phyloP scores from a whole-genome alignment of 1,284 basidiomycete genomes.

The Bjerkandera adusta region DNA sequence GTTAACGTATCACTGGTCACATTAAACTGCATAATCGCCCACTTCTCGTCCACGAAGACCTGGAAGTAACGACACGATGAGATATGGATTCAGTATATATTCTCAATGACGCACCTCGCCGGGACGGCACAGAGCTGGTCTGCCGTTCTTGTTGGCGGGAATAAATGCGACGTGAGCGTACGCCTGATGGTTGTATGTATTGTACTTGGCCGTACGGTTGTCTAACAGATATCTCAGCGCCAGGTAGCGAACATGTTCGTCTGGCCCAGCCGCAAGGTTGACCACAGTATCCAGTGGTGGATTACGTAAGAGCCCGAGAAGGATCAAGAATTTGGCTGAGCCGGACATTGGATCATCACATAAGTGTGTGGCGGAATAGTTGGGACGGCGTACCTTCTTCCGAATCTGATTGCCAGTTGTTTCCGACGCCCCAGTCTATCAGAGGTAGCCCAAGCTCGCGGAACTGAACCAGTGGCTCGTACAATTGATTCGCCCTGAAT shows the following conservation, averaged over 20 bases:
- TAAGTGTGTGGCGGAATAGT: too few species aligned
- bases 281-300: conserved; percentile 74
- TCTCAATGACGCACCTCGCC: conserved; percentile 62
- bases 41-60: conserved; percentile 75
- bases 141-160: conserved; percentile 61
- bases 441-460: conserved; percentile 77
- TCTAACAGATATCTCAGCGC: conserved; percentile 82
- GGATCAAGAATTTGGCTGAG: conserved; percentile 80
- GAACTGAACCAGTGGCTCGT: conserved; percentile 81
- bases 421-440: conserved; percentile 82
- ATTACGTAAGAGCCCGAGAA: conserved; percentile 72
- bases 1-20: conserved; percentile 57
- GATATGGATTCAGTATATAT: too few species aligned
- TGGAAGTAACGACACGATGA: too few species aligned
- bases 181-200: conserved; percentile 55
- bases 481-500: conserved; percentile 70
- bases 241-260: conserved; percentile 43
- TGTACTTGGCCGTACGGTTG: conserved; percentile 63
- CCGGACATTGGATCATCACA: neutral
- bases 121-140: conserved; percentile 60
- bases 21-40: conserved; percentile 76
- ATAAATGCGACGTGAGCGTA: conserved; percentile 73
- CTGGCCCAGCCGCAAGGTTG: conserved; percentile 57
- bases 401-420: conserved; percentile 76
- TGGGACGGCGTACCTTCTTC: conserved; percentile 86